A percentile compares a stretch with the other conserved stretches of the same genome.
Evolutionary conservation across 164 flowering plant species (phyloP).

Genomic region (Malania oleifera): DNA sequence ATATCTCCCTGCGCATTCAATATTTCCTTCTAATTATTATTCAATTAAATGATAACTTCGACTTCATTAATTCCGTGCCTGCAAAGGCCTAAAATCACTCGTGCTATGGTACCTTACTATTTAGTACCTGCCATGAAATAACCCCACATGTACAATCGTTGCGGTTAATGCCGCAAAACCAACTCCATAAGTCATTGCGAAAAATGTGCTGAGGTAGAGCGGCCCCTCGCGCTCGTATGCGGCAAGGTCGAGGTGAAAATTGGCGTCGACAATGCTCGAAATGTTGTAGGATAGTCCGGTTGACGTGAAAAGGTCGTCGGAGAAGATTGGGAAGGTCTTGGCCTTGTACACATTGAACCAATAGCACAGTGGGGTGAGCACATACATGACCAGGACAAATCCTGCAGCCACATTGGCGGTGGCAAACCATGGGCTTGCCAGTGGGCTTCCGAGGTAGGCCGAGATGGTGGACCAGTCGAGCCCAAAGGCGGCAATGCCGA

Average conservation of each 20-base stretch:
- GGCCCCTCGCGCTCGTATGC: constrained; percentile 59
- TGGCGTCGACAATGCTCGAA: constrained; percentile 44
- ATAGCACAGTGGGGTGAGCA: constrained; percentile 54
- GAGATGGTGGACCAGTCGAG: constrained; percentile 80
- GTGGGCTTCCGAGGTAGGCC: constrained; percentile 76
- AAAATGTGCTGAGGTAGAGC: constrained; percentile 63
- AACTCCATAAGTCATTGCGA: constrained; percentile 72
- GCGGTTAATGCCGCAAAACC: constrained; percentile 82
- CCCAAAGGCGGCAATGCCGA: constrained; percentile 64
- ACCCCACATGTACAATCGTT: constrained; percentile 51
- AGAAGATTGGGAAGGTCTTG: constrained; percentile 68
- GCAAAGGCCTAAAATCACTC: too few species aligned
- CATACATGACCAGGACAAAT: constrained; percentile 52
- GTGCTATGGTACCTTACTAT: neutral
- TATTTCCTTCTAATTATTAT: too few species aligned
- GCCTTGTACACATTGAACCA: constrained; percentile 70
- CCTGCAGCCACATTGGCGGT: constrained; percentile 79
- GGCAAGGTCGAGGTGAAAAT: constrained; percentile 49
- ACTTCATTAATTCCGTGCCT: too few species aligned
- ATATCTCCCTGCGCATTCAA: constrained; percentile 50
- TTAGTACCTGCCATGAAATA: constrained; percentile 78
- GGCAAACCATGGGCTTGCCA: constrained; percentile 92
- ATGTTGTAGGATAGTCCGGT: constrained; percentile 51
- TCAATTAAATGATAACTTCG: too few species aligned
- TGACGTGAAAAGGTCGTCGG: constrained; percentile 45